Evolutionary conservation across 441 rosid genomes (phyloP).

Genomic region (Rhodomyrtus psidioides): DNA sequence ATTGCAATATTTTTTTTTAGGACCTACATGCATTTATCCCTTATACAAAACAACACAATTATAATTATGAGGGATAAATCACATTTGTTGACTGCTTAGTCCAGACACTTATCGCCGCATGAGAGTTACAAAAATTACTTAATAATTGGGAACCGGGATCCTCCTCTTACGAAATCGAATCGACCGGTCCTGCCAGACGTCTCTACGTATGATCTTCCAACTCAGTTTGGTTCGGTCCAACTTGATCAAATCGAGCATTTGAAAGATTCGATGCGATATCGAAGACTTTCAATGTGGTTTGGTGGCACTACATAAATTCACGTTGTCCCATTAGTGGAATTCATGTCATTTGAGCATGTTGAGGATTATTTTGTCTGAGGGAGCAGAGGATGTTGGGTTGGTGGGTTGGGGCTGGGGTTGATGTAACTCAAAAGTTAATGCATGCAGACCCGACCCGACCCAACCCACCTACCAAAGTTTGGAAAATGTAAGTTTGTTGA

Average conservation of each 20-base stretch:
- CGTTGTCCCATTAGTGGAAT: too few relatives aligned
- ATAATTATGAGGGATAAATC: not conserved
- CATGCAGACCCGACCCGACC: too few relatives aligned
- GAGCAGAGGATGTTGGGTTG: too few relatives aligned
- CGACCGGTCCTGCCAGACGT: accelerated
- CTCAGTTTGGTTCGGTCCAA: too few relatives aligned
- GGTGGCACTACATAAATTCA: not conserved
- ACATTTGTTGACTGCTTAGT: not conserved
- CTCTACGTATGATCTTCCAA: accelerated
- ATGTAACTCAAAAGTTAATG: not conserved
- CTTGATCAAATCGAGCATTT: not conserved
- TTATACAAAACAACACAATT: not conserved
- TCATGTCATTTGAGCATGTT: not conserved
- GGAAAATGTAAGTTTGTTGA: not conserved
- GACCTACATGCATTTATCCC: too few relatives aligned
- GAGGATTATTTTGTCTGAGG: not conserved
- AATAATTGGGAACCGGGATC: not conserved
- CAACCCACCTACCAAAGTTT: not conserved
- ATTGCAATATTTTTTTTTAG: too few relatives aligned
- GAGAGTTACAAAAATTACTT: not conserved
- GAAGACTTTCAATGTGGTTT: accelerated
- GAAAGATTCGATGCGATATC: accelerated
- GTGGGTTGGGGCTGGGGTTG: too few relatives aligned
- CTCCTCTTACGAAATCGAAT: not conserved
- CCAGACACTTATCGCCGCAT: accelerated